phyloP scores from a whole-genome alignment of 2,329 filamentous ascomycete species.

The Aspergillus caelatus region DNA sequence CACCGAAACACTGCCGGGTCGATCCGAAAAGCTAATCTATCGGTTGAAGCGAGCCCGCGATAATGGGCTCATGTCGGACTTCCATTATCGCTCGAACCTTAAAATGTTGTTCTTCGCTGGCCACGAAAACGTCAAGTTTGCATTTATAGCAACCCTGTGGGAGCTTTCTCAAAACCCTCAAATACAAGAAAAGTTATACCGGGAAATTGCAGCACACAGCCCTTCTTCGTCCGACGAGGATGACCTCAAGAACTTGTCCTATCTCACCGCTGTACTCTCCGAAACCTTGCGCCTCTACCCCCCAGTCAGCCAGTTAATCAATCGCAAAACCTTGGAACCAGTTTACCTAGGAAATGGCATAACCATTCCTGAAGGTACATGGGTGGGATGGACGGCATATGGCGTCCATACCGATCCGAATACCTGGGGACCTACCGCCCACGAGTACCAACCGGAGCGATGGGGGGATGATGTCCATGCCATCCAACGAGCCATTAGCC shows the following conservation, averaged over 20 bases:
- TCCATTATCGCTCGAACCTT: slow-evolving; percentile 10
- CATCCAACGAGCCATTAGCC: not conserved
- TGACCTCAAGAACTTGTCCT: not conserved
- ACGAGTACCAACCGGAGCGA: slow-evolving; percentile 1
- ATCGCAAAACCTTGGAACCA: slow-evolving; percentile 1
- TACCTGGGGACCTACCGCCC: slow-evolving; percentile 5
- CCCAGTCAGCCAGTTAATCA: slow-evolving; percentile 1
- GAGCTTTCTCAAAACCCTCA: slow-evolving; percentile 1
- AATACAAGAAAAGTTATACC: not conserved
- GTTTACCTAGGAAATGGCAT: not conserved
- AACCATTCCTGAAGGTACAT: slow-evolving; percentile 1
- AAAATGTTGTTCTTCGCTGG: slow-evolving; percentile 7
- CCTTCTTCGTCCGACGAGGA: not conserved
- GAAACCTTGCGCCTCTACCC: slow-evolving; percentile 8
- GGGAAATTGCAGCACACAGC: not conserved
- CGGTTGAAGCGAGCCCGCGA: slow-evolving; percentile 2
- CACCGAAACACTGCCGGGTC: not conserved
- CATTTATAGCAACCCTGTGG: slow-evolving; percentile 1
- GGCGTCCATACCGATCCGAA: slow-evolving; percentile 6
- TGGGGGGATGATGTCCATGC: not conserved
- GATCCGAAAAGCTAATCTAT: slow-evolving; percentile 1
- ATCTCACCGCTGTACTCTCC: slow-evolving; percentile 1
- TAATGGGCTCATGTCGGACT: slow-evolving; percentile 1
- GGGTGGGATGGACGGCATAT: slow-evolving; percentile 9
- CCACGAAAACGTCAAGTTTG: slow-evolving; percentile 7